Conservation (phyloP, 768 basidiomycete species). For the Mrakia hoshinonis region DNA sequence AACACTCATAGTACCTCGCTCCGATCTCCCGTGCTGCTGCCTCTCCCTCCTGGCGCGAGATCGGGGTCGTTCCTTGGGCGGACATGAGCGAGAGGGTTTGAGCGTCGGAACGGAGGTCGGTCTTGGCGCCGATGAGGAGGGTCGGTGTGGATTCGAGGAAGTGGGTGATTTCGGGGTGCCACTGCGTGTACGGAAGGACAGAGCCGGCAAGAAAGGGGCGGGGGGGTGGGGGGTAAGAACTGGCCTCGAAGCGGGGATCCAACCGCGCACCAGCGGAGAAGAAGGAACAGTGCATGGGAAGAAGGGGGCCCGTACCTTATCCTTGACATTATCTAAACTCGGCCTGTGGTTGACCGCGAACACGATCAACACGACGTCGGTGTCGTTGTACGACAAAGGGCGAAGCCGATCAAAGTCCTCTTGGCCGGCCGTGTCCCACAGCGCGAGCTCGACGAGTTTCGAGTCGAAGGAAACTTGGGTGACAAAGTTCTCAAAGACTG, state of each 20-base stretch:
- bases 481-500: conserved; percentile 25
- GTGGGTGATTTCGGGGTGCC: conserved; percentile 42
- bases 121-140: conserved; percentile 41
- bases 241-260: not conserved
- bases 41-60: conserved; percentile 71
- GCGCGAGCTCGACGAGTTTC: conserved; percentile 84
- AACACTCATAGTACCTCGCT: conserved; percentile 82
- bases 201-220: not conserved
- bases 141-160: conserved; percentile 41
- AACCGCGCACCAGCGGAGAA: not conserved
- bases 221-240: not conserved
- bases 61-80: conserved; percentile 66
- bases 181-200: conserved; percentile 31
- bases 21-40: conserved; percentile 87
- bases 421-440: conserved; percentile 97
- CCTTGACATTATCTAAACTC: conserved; percentile 41
- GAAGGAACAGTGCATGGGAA: too few relatives aligned
- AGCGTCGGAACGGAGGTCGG: conserved; percentile 39
- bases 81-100: conserved; percentile 46
- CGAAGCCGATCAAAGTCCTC: conserved; percentile 60
- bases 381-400: conserved; percentile 42
- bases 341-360: conserved; percentile 42
- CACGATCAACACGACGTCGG: conserved; percentile 42
- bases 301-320: conserved; percentile 37
- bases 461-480: conserved; percentile 72